Conservation (phyloP, 2,329 filamentous ascomycete genomes). For the Exserohilum rostratum region DNA sequence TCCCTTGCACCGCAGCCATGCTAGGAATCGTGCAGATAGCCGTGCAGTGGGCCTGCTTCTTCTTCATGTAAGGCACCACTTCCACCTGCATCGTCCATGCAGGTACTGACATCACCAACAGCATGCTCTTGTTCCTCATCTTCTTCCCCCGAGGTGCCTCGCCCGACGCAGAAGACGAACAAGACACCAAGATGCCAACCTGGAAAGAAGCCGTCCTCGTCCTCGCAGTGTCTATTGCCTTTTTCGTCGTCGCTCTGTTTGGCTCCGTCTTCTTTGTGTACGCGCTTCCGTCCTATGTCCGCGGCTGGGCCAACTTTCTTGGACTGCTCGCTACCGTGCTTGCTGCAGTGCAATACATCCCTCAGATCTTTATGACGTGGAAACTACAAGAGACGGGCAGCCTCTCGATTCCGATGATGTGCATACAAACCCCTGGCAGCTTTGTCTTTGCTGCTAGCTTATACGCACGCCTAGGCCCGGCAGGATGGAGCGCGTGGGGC, state of each 20-base stretch:
- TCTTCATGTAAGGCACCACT: slow-evolving; percentile 71
- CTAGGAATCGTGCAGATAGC: slow-evolving; percentile 91
- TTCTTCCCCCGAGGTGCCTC: slow-evolving; percentile 69
- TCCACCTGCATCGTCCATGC: background rate
- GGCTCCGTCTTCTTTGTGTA: slow-evolving; percentile 69
- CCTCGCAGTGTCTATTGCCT: slow-evolving; percentile 72
- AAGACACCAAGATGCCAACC: slow-evolving; percentile 51
- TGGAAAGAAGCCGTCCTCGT: slow-evolving; percentile 82
- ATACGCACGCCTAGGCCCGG: slow-evolving; percentile 75
- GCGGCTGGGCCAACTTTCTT: slow-evolving; percentile 82
- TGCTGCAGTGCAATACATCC: slow-evolving; percentile 88
- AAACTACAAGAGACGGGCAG: slow-evolving; percentile 84
- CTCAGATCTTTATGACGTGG: slow-evolving; percentile 93
- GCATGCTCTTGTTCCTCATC: slow-evolving; percentile 88
- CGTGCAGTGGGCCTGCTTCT: slow-evolving; percentile 90
- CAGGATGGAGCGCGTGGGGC: slow-evolving; percentile 95
- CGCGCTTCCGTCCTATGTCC: slow-evolving; percentile 67
- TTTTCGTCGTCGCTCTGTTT: slow-evolving; percentile 74
- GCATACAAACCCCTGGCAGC: slow-evolving; percentile 92
- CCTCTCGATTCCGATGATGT: slow-evolving; percentile 96
- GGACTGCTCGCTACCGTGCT: slow-evolving; percentile 80
- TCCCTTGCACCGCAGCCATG: slow-evolving; percentile 84
- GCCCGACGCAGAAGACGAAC: slow-evolving; percentile 32
- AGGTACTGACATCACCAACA: slow-evolving; percentile 56
- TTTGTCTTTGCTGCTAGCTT: slow-evolving; percentile 88